A percentile compares a stretch with the other conserved stretches of the same genome.
Conservation (phyloP, 768 basidiomycete genomes). For the Calocybe cyanea region DNA sequence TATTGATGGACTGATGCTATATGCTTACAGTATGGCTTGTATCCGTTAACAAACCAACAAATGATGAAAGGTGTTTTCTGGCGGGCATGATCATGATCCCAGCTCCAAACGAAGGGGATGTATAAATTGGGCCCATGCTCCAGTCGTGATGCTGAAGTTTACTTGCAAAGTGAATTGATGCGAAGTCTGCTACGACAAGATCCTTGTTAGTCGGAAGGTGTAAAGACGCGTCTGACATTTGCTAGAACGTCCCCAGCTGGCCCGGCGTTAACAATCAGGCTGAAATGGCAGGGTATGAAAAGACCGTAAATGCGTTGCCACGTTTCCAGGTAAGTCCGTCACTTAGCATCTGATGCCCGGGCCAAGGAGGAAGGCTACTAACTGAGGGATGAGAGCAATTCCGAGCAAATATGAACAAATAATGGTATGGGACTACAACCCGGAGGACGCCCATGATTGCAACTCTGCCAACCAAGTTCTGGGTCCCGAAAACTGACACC, state of each 20-base stretch:
- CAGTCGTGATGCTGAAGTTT: conserved; percentile 12
- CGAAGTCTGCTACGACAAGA: conserved; percentile 13
- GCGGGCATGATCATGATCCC: conserved; percentile 16
- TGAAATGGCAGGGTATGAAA: neutral
- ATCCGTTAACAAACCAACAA: conserved; percentile 17
- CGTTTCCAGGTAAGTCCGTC: neutral
- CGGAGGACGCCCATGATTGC: conserved; percentile 1
- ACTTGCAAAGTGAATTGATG: conserved; percentile 12
- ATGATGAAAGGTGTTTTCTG: conserved; percentile 19
- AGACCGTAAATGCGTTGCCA: neutral
- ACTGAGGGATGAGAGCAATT: neutral
- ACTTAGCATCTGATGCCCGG: neutral
- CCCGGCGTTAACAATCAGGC: conserved; percentile 2
- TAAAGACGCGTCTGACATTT: conserved; percentile 1
- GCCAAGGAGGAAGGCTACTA: neutral
- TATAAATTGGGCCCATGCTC: conserved; percentile 18
- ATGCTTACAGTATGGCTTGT: conserved; percentile 9
- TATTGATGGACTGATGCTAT: conserved; percentile 18
- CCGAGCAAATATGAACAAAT: conserved; percentile 2
- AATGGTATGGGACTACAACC: neutral
- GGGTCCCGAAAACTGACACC: neutral
- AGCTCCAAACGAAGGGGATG: conserved; percentile 11
- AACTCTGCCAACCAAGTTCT: conserved; percentile 3
- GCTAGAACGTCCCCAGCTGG: conserved; percentile 1
- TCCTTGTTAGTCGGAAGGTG: conserved; percentile 18